Conservation (phyloP, 2,329 filamentous ascomycete genomes). For the Ceratocystis colombiana region DNA sequence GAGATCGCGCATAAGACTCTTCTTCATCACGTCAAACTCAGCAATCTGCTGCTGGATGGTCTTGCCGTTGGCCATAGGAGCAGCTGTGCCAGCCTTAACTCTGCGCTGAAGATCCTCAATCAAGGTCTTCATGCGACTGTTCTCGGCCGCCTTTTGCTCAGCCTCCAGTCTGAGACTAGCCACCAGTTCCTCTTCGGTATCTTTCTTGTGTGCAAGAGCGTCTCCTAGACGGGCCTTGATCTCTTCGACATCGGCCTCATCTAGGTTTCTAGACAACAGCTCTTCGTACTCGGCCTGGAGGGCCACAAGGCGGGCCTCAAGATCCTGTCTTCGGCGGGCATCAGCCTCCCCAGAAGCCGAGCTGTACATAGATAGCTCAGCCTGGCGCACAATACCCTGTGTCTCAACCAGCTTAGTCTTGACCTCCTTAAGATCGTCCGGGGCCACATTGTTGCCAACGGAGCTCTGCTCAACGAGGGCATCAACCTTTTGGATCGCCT, state of each 20-base stretch:
- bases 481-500: constrained; percentile 76
- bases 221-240: constrained; percentile 70
- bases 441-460: constrained; percentile 66
- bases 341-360: constrained; percentile 53
- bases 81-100: constrained; percentile 51
- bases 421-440: constrained; percentile 69
- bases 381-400: constrained; percentile 85
- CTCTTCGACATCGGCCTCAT: constrained; percentile 69
- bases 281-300: constrained; percentile 79
- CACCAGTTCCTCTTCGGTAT: constrained; percentile 60
- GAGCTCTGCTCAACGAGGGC: constrained; percentile 65
- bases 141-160: constrained; percentile 67
- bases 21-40: constrained; percentile 99
- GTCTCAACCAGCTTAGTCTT: constrained; percentile 74
- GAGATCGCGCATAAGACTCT: constrained; percentile 95
- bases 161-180: constrained; percentile 70
- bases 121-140: constrained; percentile 66
- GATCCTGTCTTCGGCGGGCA: constrained; percentile 59
- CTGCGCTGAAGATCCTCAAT: constrained; percentile 70
- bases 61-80: constrained; percentile 68
- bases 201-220: constrained; percentile 64
- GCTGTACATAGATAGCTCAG: constrained; percentile 74
- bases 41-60: constrained; percentile 95
- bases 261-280: constrained; percentile 67
- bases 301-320: constrained; percentile 63